Base-by-base conservation (phyloP, 2,329 filamentous ascomycete species). In the Nemania serpens region DNA sequence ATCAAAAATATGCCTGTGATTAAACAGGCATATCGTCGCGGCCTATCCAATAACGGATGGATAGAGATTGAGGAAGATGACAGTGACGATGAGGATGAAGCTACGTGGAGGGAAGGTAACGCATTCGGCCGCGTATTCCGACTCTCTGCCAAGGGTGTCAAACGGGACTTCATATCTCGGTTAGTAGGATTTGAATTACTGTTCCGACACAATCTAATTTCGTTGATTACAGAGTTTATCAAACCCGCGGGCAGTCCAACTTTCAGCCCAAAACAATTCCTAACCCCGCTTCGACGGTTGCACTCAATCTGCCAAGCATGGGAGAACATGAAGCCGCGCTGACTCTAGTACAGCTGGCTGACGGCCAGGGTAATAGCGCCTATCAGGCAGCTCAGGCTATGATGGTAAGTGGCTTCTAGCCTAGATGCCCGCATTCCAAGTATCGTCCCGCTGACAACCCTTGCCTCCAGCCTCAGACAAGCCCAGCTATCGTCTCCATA, bases 111-210 rank as follows among this genome's bases (percentile, higher is more conserved):
- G 55, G 84, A 88, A 59, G 74, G 82, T 9, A 78, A 81, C 58
- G 82, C 84, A 15, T 88, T 86, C 70, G 89, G 89, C n/a, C 82
- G 84, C 29, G 78, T 86, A 20, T 88, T 88, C 73, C 84, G 84
- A 61, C 76, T 93, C 55, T 82, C 85, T 0, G 86, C 86, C 62
- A 81, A 81, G 69, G 87, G 87, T 37, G 81, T 93, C 67, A 83
- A 89, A 69, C 79, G 88, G 12, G 88, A 92, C 71, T 93, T 97
- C 73, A 86, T 96, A 50, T 79, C 84, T 61, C 80, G 82, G 84
- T 87, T 74, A 75, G 83, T 78, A 36, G 46, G 36, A 39, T n/a
- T 12, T 3, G 17, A 34, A 34, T 25, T 29, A 25, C 17, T 33
- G 22, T 15, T 29, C 22, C 39, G 57, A 29, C 56, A 10, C 57